Evolutionary conservation across 345 rosid species (phyloP).

Genomic region (Sisymbrium altissimum): DNA sequence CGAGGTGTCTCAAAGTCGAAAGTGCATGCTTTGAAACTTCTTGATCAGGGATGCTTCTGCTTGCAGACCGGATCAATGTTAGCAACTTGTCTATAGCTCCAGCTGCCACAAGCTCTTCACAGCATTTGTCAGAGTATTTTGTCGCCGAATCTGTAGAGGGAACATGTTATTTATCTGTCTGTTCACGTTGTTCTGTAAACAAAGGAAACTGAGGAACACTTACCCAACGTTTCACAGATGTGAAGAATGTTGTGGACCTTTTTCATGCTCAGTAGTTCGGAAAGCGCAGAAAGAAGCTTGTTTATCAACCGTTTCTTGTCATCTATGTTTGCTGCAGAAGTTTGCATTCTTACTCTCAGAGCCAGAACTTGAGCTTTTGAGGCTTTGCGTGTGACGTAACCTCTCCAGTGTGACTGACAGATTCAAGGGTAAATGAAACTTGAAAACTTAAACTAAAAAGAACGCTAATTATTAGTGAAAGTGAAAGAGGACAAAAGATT

Average conservation of each 20-base stretch:
- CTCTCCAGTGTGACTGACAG: slow-evolving; percentile 79
- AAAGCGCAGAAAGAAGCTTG: slow-evolving; percentile 71
- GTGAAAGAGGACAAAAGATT: neutral
- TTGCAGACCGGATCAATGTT: slow-evolving; percentile 62
- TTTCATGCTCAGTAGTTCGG: slow-evolving; percentile 67
- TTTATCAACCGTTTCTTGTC: slow-evolving; percentile 75
- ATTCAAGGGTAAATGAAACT: slow-evolving; percentile 3
- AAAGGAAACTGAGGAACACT: slow-evolving; percentile 23
- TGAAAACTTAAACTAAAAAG: neutral
- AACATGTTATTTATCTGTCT: neutral
- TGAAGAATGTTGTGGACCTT: slow-evolving; percentile 81
- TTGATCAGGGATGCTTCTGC: slow-evolving; percentile 89
- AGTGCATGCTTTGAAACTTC: slow-evolving; percentile 78
- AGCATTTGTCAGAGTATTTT: slow-evolving; percentile 70
- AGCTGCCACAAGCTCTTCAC: slow-evolving; percentile 82
- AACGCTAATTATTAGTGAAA: neutral
- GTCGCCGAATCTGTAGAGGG: slow-evolving; percentile 63
- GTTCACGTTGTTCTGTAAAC: neutral
- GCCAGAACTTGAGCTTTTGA: slow-evolving; percentile 56
- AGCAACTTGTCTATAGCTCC: slow-evolving; percentile 71
- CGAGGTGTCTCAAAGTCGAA: slow-evolving; percentile 70
- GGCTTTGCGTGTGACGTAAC: slow-evolving; percentile 64
- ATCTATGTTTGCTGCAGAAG: slow-evolving; percentile 74
- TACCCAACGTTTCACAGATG: slow-evolving; percentile 74
- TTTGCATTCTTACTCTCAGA: slow-evolving; percentile 61